A percentile compares a stretch with the other conserved stretches of the same genome.
These are phyloP conservation scores for Hypomontagnella submonticulosa DNA, from an alignment of 495 filamentous ascomycete species.

Conservation along the genomic window DNA sequence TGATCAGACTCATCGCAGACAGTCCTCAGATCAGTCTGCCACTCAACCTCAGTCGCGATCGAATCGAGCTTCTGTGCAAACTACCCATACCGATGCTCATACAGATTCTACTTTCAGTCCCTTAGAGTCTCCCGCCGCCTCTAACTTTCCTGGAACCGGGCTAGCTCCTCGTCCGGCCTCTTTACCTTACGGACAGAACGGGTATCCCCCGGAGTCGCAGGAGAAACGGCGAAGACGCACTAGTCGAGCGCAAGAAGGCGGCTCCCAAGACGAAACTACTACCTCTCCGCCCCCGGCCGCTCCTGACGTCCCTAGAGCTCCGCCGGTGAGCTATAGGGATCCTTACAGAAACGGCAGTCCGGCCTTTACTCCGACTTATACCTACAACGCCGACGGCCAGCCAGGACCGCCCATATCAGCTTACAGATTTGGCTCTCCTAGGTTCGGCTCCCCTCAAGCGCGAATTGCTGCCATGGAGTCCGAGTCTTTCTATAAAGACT, in stretches of 20 bases:
- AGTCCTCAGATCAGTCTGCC: conserved; percentile 56
- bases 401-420: conserved; percentile 36
- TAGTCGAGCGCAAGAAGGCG: conserved; percentile 48
- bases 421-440: conserved; percentile 38
- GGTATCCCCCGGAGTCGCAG: conserved; percentile 56
- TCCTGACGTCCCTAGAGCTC: conserved; percentile 68
- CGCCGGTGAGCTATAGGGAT: conserved; percentile 67
- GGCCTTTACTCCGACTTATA: conserved; percentile 46
- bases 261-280: conserved; percentile 51
- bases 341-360: conserved; percentile 57
- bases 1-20: conserved; percentile 50
- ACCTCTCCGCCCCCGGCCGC: conserved; percentile 61
- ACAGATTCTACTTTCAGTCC: conserved; percentile 64
- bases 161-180: conserved; percentile 63
- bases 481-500: conserved; percentile 54
- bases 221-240: conserved; percentile 52
- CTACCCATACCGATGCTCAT: conserved; percentile 58
- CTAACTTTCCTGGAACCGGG: conserved; percentile 58
- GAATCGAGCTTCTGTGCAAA: conserved; percentile 57
- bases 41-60: conserved; percentile 47
- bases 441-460: conserved; percentile 31
- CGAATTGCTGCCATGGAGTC: conserved; percentile 49
- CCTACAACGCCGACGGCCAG: conserved; percentile 46
- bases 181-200: conserved; percentile 55
- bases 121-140: conserved; percentile 60